Evolutionary conservation across 768 basidiomycete genomes (phyloP).

Genomic region (Dentipellis sp.): DNA sequence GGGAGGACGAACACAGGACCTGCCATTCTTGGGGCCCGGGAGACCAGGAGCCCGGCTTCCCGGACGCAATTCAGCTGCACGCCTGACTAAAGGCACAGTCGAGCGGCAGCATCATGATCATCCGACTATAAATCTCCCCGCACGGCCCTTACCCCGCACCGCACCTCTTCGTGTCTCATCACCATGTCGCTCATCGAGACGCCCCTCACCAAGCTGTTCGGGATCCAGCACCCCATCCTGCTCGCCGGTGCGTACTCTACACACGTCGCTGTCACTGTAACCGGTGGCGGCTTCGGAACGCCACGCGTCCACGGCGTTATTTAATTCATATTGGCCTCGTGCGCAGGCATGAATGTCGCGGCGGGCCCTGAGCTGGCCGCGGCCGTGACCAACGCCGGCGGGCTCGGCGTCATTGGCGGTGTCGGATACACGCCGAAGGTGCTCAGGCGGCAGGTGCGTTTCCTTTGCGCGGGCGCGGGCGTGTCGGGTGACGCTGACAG

Average conservation of each 20-base stretch:
- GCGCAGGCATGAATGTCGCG: slow-evolving; percentile 58
- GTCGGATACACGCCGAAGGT: slow-evolving; percentile 79
- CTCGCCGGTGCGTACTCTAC: slow-evolving; percentile 50
- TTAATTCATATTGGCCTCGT: neutral
- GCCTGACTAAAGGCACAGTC: neutral
- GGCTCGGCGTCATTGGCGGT: slow-evolving; percentile 88
- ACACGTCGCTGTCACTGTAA: too few species aligned
- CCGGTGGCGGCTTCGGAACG: neutral
- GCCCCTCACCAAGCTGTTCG: slow-evolving; percentile 83
- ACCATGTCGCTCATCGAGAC: slow-evolving; percentile 62
- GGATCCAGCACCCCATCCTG: slow-evolving; percentile 80
- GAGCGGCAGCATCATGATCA: neutral
- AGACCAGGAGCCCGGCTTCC: too few species aligned
- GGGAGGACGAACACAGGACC: too few species aligned
- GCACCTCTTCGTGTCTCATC: neutral
- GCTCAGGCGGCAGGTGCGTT: slow-evolving; percentile 64
- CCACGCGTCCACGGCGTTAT: too few species aligned
- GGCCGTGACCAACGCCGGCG: slow-evolving; percentile 90
- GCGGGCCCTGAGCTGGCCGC: slow-evolving; percentile 82
- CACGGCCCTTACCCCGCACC: neutral
- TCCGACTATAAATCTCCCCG: neutral
- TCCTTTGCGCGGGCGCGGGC: neutral
- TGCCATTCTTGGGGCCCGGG: too few species aligned
- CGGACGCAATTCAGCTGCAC: too few species aligned
- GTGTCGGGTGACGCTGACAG: neutral